These are phyloP conservation scores for Talinum fruticosum DNA, from an alignment of 148 eudicot genomes.

Conservation along the genomic window DNA sequence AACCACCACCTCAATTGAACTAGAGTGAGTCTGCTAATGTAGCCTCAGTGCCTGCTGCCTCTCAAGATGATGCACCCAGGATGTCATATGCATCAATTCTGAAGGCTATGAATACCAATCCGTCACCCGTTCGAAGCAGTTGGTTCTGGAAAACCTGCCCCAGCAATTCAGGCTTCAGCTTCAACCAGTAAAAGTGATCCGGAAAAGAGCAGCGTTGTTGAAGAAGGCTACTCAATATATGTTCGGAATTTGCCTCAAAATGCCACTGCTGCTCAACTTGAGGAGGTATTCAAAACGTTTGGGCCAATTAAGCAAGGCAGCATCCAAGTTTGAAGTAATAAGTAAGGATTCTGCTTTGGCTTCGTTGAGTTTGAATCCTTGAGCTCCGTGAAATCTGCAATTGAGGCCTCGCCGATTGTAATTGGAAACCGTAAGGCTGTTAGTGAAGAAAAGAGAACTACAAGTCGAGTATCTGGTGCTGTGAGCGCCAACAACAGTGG, in stretches of 20 bases:
- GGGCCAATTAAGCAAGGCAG: slow-evolving; percentile 72
- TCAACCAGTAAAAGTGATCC: slow-evolving; percentile 34
- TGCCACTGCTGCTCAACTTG: slow-evolving; percentile 50
- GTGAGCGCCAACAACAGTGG: slow-evolving; percentile 36
- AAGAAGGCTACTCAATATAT: slow-evolving; percentile 60
- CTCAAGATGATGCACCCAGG: slow-evolving; percentile 49
- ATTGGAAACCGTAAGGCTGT: slow-evolving; percentile 50
- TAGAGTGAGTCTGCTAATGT: slow-evolving; percentile 33
- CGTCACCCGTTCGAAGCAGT: slow-evolving; percentile 31
- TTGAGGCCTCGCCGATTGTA: slow-evolving; percentile 57
- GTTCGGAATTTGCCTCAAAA: slow-evolving; percentile 65
- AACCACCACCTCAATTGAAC: slow-evolving; percentile 37
- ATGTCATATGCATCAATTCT: slow-evolving; percentile 66
- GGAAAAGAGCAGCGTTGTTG: slow-evolving; percentile 31
- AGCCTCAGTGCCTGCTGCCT: slow-evolving; percentile 37
- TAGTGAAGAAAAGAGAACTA: slow-evolving; percentile 61
- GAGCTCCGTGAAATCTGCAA: slow-evolving; percentile 58
- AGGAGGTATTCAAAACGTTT: slow-evolving; percentile 57
- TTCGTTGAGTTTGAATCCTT: slow-evolving; percentile 71
- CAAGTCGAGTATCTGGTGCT: slow-evolving; percentile 40
- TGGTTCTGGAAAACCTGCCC: slow-evolving; percentile 31
- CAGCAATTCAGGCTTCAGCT: slow-evolving; percentile 31
- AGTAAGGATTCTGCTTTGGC: slow-evolving; percentile 76
- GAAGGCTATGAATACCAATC: slow-evolving; percentile 47
- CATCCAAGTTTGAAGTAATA: slow-evolving; percentile 72